Evolutionary conservation across 257 asterid genomes (phyloP).

Genomic region (Fraxinus quadrangulata): DNA sequence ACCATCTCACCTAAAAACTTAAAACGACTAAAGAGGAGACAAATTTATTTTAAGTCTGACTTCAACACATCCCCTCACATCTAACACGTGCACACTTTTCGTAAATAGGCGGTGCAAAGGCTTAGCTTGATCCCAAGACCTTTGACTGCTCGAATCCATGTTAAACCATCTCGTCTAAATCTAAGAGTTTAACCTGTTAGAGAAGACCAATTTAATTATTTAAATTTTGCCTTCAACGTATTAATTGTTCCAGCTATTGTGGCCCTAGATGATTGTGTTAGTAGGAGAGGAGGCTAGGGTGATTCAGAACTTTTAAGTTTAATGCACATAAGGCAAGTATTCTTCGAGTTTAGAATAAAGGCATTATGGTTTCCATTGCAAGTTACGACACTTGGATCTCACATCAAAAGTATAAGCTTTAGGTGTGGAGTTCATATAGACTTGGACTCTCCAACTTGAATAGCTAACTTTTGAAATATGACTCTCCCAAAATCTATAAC

Average conservation of each 20-base stretch:
- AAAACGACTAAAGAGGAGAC: background rate
- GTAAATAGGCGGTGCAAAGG: background rate
- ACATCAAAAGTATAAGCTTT: no score
- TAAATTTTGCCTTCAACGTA: background rate
- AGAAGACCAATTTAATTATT: background rate
- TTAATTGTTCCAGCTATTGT: background rate
- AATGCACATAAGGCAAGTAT: background rate
- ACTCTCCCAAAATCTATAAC: no score
- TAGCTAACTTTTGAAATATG: no score
- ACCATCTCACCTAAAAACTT: no score
- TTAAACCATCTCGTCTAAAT: background rate
- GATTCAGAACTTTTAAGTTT: background rate
- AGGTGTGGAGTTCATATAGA: no score
- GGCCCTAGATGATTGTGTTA: background rate
- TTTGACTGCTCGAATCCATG: background rate
- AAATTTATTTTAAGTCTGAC: background rate
- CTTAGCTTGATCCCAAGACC: background rate
- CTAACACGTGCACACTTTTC: background rate
- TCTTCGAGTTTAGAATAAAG: background rate
- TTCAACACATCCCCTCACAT: background rate
- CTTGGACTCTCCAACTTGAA: no score
- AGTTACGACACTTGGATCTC: no score
- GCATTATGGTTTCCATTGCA: no score
- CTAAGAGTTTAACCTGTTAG: background rate
- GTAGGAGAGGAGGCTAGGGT: background rate